phyloP scores from a whole-genome alignment of 2,329 filamentous ascomycete genomes.

The Hypoxylon sp. region DNA sequence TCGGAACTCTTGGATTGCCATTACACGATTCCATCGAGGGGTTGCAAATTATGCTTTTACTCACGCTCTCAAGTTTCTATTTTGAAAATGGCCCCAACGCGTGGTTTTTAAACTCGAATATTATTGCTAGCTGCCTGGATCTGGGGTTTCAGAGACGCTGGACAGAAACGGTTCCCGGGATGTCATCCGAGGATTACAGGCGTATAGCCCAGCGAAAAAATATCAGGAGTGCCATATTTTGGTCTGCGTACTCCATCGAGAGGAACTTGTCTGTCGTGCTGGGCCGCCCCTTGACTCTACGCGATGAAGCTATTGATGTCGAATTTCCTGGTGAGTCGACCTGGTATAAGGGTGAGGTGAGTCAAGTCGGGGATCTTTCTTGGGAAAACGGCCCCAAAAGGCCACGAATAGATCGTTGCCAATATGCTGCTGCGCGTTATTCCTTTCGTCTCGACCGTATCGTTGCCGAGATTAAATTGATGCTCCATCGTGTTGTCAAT shows the following conservation, averaged over 20 bases:
- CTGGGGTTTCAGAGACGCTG: conserved; percentile 50
- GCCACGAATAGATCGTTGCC: conserved; percentile 36
- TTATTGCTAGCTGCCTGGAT: conserved; percentile 51
- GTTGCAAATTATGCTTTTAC: conserved; percentile 47
- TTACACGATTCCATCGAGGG: conserved; percentile 49
- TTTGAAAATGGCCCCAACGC: conserved; percentile 47
- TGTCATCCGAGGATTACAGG: conserved; percentile 9
- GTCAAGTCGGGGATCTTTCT: not conserved
- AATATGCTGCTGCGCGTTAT: conserved; percentile 36
- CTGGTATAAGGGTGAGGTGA: conserved; percentile 3
- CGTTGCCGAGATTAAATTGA: conserved; percentile 38
- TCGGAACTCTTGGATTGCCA: conserved; percentile 41
- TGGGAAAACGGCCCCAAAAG: conserved; percentile 12
- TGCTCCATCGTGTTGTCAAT: conserved; percentile 45
- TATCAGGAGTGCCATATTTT: conserved; percentile 51
- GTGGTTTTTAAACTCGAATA: conserved; percentile 51
- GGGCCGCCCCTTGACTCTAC: conserved; percentile 50
- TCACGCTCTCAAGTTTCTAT: conserved; percentile 48
- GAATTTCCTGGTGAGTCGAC: conserved; percentile 38
- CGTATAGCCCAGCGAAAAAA: conserved; percentile 25
- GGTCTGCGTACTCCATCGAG: conserved; percentile 51
- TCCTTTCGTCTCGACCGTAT: conserved; percentile 41
- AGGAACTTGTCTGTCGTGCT: conserved; percentile 48
- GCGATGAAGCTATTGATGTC: conserved; percentile 47
- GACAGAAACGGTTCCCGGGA: conserved; percentile 26